Conservation (phyloP, 495 filamentous ascomycete genomes). For the Antarctomyces pellizariae region DNA sequence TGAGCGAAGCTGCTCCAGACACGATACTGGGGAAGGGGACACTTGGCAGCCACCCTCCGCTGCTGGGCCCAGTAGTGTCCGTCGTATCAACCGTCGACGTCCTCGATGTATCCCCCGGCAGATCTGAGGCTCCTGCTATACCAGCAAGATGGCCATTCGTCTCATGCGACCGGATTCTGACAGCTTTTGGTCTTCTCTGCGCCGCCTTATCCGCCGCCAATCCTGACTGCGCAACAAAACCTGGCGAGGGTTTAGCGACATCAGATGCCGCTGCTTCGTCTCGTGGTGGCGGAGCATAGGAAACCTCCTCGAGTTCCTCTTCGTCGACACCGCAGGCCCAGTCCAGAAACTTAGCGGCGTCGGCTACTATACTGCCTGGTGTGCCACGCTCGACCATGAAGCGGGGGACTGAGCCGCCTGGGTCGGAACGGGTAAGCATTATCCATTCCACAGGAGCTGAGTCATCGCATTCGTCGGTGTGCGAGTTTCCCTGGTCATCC, state of each 20-base stretch:
- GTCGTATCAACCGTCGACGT: background rate
- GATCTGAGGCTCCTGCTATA: slow-evolving; percentile 5
- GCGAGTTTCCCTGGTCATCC: too few relatives aligned
- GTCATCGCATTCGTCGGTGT: too few relatives aligned
- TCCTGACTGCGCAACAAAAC: background rate
- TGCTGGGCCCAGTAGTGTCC: slow-evolving; percentile 6
- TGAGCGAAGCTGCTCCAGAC: slow-evolving; percentile 19
- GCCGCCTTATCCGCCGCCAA: too few relatives aligned
- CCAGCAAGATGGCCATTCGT: slow-evolving; percentile 17
- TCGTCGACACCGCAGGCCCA: slow-evolving; percentile 46
- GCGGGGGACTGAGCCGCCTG: slow-evolving; percentile 73
- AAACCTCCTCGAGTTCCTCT: slow-evolving; percentile 17
- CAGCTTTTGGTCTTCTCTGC: slow-evolving; percentile 4
- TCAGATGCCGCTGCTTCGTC: slow-evolving; percentile 14
- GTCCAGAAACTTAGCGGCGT: slow-evolving; percentile 66
- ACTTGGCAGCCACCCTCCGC: too few relatives aligned
- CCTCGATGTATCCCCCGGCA: slow-evolving; percentile 1
- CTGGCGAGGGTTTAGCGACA: too few relatives aligned
- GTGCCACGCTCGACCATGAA: slow-evolving; percentile 93
- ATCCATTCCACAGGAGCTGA: slow-evolving; percentile 72
- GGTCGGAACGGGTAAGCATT: slow-evolving; percentile 89
- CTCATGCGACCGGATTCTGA: slow-evolving; percentile 4
- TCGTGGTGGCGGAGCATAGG: too few relatives aligned
- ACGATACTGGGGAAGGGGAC: slow-evolving; percentile 27
- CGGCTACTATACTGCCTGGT: slow-evolving; percentile 55